Percentiles rank a stretch among this genome's conserved stretches.
These are phyloP conservation scores for Sanghuangporus baumii DNA, from an alignment of 1,284 basidiomycete species.

Conservation along the genomic window DNA sequence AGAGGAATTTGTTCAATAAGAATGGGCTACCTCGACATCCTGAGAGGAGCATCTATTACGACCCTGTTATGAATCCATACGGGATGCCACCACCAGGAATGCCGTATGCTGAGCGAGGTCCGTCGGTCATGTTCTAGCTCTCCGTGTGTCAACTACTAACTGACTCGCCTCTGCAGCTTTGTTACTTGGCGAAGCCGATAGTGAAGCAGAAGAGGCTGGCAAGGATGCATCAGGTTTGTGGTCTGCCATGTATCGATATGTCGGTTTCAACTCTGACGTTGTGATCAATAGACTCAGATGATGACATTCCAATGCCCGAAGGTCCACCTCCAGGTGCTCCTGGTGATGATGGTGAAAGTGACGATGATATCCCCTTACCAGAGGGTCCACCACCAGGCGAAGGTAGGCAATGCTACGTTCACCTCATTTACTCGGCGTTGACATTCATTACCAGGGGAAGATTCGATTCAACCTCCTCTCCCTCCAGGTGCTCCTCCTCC, in stretches of 20 bases:
- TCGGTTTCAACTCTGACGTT: neutral
- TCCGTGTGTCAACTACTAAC: neutral
- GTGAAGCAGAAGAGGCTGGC: conserved; percentile 43
- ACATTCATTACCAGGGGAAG: neutral
- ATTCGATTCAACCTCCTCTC: conserved; percentile 23
- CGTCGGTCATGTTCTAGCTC: conserved; percentile 27
- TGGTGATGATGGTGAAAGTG: conserved; percentile 4
- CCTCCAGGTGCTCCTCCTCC: conserved; percentile 17
- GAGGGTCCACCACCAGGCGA: conserved; percentile 17
- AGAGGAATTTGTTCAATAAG: conserved; percentile 70
- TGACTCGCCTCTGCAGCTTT: conserved; percentile 38
- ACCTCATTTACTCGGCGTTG: neutral
- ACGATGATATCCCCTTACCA: conserved; percentile 1
- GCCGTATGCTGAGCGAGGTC: conserved; percentile 86
- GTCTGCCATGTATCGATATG: neutral
- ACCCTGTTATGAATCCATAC: conserved; percentile 88
- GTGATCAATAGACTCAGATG: conserved; percentile 39
- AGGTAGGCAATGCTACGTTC: conserved; percentile 8
- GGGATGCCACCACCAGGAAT: conserved; percentile 96
- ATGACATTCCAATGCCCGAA: conserved; percentile 84
- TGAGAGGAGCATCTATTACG: conserved; percentile 88
- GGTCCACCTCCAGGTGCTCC: conserved; percentile 58
- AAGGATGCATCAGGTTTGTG: conserved; percentile 28
- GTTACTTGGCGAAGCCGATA: conserved; percentile 55
- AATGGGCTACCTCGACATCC: conserved; percentile 80